Evolutionary conservation across 1,284 basidiomycete genomes (phyloP).

Genomic region (Erythrobasidium hasegawianum): DNA sequence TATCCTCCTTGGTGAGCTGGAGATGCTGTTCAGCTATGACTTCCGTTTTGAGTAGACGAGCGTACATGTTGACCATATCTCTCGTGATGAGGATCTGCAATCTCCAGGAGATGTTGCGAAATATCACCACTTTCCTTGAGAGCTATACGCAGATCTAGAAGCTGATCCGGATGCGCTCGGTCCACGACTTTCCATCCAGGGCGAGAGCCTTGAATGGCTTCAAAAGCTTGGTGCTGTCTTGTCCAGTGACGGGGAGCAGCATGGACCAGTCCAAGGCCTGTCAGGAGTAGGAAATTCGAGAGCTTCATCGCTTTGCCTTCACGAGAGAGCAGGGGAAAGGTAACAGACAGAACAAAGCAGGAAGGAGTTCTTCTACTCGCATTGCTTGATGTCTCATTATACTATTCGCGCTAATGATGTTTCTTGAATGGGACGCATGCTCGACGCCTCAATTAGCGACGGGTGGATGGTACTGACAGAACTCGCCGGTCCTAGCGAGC

Average conservation of each 20-base stretch:
- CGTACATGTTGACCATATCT: conserved; percentile 10
- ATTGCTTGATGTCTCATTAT: too few species aligned
- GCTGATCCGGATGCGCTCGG: conserved; percentile 9
- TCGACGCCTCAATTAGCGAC: too few species aligned
- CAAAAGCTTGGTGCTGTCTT: conserved; percentile 12
- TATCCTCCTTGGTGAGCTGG: conserved; percentile 18
- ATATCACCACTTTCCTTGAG: conserved; percentile 8
- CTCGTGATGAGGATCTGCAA: conserved; percentile 8
- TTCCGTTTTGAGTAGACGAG: too few species aligned
- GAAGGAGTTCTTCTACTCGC: too few species aligned
- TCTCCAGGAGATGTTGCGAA: conserved; percentile 5
- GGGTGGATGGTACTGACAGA: too few species aligned
- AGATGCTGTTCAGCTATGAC: not conserved
- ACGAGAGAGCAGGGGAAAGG: too few species aligned
- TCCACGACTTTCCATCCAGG: not conserved
- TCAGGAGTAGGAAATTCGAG: too few species aligned
- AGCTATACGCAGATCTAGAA: conserved; percentile 11
- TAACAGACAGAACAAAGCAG: too few species aligned
- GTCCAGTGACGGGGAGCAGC: conserved; percentile 15
- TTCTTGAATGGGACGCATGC: too few species aligned
- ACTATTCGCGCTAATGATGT: too few species aligned
- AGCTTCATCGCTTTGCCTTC: too few species aligned
- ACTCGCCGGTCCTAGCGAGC: too few species aligned
- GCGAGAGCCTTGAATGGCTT: not conserved
- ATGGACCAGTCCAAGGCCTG: not conserved